Evolutionary conservation across 139 green algal genomes (phyloP).

Genomic region (Desmodesmus armatus): DNA sequence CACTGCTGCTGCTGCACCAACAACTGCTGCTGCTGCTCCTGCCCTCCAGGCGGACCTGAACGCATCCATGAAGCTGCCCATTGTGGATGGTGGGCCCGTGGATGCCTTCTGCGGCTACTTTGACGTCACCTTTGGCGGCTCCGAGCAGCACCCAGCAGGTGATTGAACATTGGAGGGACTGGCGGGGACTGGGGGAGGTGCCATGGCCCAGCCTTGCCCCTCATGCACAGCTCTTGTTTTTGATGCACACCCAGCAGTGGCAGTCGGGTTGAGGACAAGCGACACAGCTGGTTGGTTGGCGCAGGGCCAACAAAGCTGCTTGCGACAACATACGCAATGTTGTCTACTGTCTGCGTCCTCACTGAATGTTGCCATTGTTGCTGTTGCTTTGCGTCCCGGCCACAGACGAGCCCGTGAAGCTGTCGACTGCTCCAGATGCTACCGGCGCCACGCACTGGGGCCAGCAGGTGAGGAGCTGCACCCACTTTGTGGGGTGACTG

Average conservation of each 20-base stretch:
- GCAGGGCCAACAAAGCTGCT: neutral
- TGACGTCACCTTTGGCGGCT: slow-evolving; percentile 86
- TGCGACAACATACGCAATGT: neutral
- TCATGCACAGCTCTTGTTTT: neutral
- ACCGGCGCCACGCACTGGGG: slow-evolving; percentile 95
- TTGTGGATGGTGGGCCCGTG: slow-evolving; percentile 77
- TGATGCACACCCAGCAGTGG: neutral
- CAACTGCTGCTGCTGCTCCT: neutral
- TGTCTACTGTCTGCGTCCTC: no score
- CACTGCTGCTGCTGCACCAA: neutral
- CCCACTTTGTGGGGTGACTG: no score
- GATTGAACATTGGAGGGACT: neutral
- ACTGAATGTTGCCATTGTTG: neutral
- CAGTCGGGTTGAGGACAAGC: neutral
- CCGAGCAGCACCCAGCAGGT: slow-evolving; percentile 67
- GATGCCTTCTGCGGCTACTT: slow-evolving; percentile 93
- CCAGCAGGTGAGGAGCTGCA: no score
- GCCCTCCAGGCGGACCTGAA: slow-evolving; percentile 60
- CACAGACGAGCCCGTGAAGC: slow-evolving; percentile 71
- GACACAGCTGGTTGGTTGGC: neutral
- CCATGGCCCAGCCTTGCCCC: neutral
- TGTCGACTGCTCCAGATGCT: slow-evolving; percentile 90
- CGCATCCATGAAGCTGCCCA: slow-evolving; percentile 60
- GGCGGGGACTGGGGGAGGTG: no score
- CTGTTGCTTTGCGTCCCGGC: neutral